Conservation (phyloP, 257 asterid species). For the Nicotiana paniculata region DNA sequence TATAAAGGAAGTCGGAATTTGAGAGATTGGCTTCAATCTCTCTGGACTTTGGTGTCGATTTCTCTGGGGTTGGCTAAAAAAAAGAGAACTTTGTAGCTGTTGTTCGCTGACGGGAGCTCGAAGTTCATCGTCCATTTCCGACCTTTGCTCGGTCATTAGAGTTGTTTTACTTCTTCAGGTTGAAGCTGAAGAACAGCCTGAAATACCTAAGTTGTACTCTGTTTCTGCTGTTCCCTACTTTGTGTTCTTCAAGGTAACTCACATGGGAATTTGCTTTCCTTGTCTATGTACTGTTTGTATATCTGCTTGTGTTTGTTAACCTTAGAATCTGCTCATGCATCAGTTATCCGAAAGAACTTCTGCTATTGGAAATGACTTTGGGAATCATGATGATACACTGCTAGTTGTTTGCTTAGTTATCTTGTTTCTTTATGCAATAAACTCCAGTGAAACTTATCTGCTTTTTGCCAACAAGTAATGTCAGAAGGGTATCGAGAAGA, state of each 20-base stretch:
- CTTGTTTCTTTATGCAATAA: background rate
- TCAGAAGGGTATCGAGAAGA: background rate
- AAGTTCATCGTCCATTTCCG: too few relatives aligned
- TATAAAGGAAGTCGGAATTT: too few relatives aligned
- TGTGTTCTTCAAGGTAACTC: constrained; percentile 80
- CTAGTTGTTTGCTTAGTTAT: background rate
- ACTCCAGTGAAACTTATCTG: background rate
- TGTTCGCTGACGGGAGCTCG: too few relatives aligned
- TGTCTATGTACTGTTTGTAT: background rate
- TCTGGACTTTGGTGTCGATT: too few relatives aligned
- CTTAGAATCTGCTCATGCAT: background rate
- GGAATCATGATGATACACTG: background rate
- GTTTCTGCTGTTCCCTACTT: constrained; percentile 92
- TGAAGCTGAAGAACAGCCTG: constrained; percentile 98
- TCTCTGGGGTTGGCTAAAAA: too few relatives aligned
- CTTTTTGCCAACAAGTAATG: background rate
- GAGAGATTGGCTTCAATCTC: too few relatives aligned
- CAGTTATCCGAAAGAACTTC: background rate
- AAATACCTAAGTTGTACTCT: constrained; percentile 72
- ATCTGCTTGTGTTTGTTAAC: background rate
- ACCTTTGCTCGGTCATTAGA: too few relatives aligned
- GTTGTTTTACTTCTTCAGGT: constrained; percentile 33
- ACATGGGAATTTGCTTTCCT: background rate
- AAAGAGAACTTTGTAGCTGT: too few relatives aligned
- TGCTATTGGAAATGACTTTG: background rate